Conservation (phyloP, 2,329 filamentous ascomycete species). For the Rhytidhysteron rufulum region DNA sequence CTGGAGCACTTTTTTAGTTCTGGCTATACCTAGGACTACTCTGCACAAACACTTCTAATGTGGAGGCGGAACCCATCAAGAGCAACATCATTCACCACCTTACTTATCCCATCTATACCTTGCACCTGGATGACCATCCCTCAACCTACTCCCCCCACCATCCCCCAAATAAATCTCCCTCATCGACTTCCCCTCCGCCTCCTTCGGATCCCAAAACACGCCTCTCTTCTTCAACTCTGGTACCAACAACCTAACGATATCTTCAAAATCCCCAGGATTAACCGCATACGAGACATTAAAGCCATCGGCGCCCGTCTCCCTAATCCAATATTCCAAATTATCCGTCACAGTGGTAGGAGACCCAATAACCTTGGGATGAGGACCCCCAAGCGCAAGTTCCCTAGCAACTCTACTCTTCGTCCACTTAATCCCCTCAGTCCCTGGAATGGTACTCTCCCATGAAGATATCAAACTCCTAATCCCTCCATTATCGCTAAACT, state of each 20-base stretch:
- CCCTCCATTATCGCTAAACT: slow-evolving; percentile 7
- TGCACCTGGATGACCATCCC: too few species aligned
- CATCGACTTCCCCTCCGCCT: too few species aligned
- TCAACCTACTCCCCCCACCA: too few species aligned
- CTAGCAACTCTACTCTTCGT: slow-evolving; percentile 4
- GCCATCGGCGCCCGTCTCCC: slow-evolving; percentile 3
- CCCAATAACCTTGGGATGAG: slow-evolving; percentile 6
- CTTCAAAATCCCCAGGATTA: not conserved
- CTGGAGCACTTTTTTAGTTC: too few species aligned
- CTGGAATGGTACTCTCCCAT: not conserved
- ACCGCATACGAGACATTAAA: slow-evolving; percentile 5
- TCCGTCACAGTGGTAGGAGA: slow-evolving; percentile 3
- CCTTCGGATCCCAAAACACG: not conserved
- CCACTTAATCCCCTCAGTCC: slow-evolving; percentile 48
- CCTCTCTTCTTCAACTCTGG: slow-evolving; percentile 3
- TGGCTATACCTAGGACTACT: too few species aligned
- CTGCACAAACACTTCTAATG: too few species aligned
- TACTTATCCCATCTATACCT: too few species aligned
- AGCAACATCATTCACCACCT: too few species aligned
- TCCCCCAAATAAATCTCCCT: too few species aligned
- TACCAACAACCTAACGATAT: slow-evolving; percentile 2
- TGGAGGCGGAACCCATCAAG: too few species aligned
- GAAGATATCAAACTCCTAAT: not conserved
- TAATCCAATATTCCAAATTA: slow-evolving; percentile 6
- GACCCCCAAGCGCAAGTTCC: slow-evolving; percentile 6